These are phyloP conservation scores for Diutina neorugosa DNA, from an alignment of 1,139 yeast species.

Conservation along the genomic window DNA sequence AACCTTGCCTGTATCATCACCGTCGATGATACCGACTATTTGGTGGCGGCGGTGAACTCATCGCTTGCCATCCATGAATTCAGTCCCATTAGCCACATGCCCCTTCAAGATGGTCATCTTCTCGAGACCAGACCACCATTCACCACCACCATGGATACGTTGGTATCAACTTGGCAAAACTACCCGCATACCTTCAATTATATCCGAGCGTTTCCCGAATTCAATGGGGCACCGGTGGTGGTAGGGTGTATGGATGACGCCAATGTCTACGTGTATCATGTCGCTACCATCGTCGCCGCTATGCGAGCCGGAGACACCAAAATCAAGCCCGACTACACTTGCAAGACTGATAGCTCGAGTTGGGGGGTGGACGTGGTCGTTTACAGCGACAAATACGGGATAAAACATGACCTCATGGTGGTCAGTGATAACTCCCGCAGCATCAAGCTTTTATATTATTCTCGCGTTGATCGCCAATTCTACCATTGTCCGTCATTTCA, in stretches of 20 bases:
- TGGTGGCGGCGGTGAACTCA: slow-evolving; percentile 20
- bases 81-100: slow-evolving; percentile 14
- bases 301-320: slow-evolving; percentile 1
- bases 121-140: slow-evolving; percentile 29
- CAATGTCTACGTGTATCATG: slow-evolving; percentile 31
- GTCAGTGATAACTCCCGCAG: slow-evolving; percentile 48
- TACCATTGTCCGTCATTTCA: slow-evolving; percentile 27
- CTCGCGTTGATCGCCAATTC: slow-evolving; percentile 16
- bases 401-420: slow-evolving; percentile 26
- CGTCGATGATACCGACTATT: slow-evolving; percentile 10
- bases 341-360: slow-evolving; percentile 35
- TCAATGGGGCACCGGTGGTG: slow-evolving; percentile 23
- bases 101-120: slow-evolving; percentile 12
- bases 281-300: slow-evolving; percentile 12
- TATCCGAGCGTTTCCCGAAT: slow-evolving; percentile 16
- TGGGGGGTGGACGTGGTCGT: slow-evolving; percentile 50
- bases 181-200: slow-evolving; percentile 49
- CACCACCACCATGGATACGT: slow-evolving; percentile 26
- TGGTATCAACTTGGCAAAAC: slow-evolving; percentile 35
- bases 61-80: slow-evolving; percentile 19
- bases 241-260: slow-evolving; percentile 50
- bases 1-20: slow-evolving; percentile 6
- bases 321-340: slow-evolving; percentile 17
- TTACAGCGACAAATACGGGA: slow-evolving; percentile 13
- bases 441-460: slow-evolving; percentile 29